phyloP scores from a whole-genome alignment of 1,284 basidiomycete species.

The Fereydounia khargensis region DNA sequence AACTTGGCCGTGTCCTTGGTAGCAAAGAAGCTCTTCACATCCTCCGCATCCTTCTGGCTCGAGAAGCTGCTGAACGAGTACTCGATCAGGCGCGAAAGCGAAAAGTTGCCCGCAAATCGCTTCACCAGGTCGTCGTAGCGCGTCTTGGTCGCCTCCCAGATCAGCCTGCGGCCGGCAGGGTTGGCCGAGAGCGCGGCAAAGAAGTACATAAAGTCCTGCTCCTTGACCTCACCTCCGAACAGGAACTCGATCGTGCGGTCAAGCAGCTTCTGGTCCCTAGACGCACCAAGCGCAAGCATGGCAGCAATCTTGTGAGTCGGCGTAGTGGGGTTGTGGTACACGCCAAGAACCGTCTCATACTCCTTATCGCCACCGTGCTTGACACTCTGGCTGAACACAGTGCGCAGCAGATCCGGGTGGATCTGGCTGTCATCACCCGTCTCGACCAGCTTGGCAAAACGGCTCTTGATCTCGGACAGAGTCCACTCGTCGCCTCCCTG shows the following conservation, averaged over 20 bases:
- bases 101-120: conserved; percentile 64
- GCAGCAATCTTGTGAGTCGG: conserved; percentile 61
- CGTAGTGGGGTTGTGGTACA: conserved; percentile 65
- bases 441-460: conserved; percentile 72
- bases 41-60: conserved; percentile 69
- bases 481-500: conserved; percentile 59
- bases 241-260: conserved; percentile 55
- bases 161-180: conserved; percentile 45
- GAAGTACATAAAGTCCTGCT: conserved; percentile 57
- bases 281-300: conserved; percentile 54
- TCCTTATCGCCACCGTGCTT: conserved; percentile 73
- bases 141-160: conserved; percentile 56
- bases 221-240: conserved; percentile 55
- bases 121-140: conserved; percentile 59
- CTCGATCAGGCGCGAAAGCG: conserved; percentile 57
- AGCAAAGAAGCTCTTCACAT: conserved; percentile 65
- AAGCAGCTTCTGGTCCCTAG: conserved; percentile 46
- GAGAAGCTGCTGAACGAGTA: conserved; percentile 67
- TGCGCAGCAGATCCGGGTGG: conserved; percentile 61
- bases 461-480: conserved; percentile 66
- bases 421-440: conserved; percentile 76
- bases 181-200: conserved; percentile 53
- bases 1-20: conserved; percentile 59
- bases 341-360: conserved; percentile 64
- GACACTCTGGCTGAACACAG: conserved; percentile 61